These are phyloP conservation scores for Paspalum notatum DNA, from an alignment of 176 grass and related monocot genomes.

Conservation along the genomic window DNA sequence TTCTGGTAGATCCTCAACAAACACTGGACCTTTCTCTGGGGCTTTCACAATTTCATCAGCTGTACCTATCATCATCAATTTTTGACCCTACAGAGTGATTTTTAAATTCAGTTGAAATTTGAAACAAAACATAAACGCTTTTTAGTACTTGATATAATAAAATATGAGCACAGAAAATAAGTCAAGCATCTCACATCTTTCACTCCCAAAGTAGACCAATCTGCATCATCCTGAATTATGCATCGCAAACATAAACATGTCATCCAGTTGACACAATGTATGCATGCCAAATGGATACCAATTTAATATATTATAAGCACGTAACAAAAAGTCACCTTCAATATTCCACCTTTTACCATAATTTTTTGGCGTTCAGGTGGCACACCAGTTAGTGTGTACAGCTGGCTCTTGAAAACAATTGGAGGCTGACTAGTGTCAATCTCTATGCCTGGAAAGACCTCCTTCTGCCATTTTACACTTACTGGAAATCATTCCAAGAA, in stretches of 20 bases:
- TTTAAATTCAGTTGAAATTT: conserved; percentile 35
- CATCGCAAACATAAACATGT: conserved; percentile 37
- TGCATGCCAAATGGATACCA: conserved; percentile 1
- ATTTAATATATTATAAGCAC: conserved; percentile 19
- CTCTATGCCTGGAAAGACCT: conserved; percentile 80
- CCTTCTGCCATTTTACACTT: conserved; percentile 98
- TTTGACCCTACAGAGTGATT: conserved; percentile 83
- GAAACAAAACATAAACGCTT: conserved; percentile 20
- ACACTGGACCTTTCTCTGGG: conserved; percentile 90
- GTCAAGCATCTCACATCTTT: conserved; percentile 81
- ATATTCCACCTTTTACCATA: conserved; percentile 96
- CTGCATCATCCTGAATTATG: conserved; percentile 87
- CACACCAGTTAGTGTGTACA: conserved; percentile 94
- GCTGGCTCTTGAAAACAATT: conserved; percentile 90
- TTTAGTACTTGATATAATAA: conserved; percentile 28
- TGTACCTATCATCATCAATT: conserved; percentile 99
- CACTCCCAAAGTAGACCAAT: conserved; percentile 91
- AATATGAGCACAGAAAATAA: conserved; percentile 36
- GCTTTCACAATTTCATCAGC: conserved; percentile 99
- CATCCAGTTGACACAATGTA: conserved; percentile 14
- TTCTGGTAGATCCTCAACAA: conserved; percentile 98
- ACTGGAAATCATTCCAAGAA: conserved; percentile 60
- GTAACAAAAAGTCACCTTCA: conserved; percentile 69
- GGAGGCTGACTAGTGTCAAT: conserved; percentile 88
- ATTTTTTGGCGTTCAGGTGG: conserved; percentile 97